Conservation (phyloP, 2,329 filamentous ascomycete genomes). For the Magnaporthales sp. region DNA sequence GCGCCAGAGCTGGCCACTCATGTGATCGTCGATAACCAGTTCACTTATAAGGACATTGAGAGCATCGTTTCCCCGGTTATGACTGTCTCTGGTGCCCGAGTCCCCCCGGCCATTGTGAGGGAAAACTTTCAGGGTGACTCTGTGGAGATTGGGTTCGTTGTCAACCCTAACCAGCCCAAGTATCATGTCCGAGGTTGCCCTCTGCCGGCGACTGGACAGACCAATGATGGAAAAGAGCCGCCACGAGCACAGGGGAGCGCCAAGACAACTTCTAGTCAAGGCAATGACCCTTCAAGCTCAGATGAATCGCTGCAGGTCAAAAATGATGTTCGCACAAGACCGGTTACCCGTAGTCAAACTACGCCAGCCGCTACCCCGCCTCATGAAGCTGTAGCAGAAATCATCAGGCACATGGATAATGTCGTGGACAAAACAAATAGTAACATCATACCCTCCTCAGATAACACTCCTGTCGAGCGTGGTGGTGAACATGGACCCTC, state of each 20-base stretch:
- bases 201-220: slow-evolving; percentile 4
- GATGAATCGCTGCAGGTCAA: slow-evolving; percentile 40
- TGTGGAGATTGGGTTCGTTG: slow-evolving; percentile 44
- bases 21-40: slow-evolving; percentile 64
- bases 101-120: slow-evolving; percentile 47
- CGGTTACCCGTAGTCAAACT: neutral
- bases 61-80: slow-evolving; percentile 37
- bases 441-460: slow-evolving; percentile 12
- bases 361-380: slow-evolving; percentile 6
- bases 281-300: slow-evolving; percentile 12
- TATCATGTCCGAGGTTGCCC: slow-evolving; percentile 50
- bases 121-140: slow-evolving; percentile 64
- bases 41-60: slow-evolving; percentile 57
- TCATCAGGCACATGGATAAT: neutral
- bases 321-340: slow-evolving; percentile 23
- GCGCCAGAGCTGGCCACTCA: slow-evolving; percentile 59
- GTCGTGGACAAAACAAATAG: neutral
- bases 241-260: neutral
- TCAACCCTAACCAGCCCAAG: slow-evolving; percentile 48
- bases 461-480: neutral
- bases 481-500: neutral
- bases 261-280: slow-evolving; percentile 5
- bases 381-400: neutral
- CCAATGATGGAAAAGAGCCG: neutral
- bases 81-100: slow-evolving; percentile 4